phyloP scores from a whole-genome alignment of 768 basidiomycete genomes.

The Rhizopogon vinicolor region DNA sequence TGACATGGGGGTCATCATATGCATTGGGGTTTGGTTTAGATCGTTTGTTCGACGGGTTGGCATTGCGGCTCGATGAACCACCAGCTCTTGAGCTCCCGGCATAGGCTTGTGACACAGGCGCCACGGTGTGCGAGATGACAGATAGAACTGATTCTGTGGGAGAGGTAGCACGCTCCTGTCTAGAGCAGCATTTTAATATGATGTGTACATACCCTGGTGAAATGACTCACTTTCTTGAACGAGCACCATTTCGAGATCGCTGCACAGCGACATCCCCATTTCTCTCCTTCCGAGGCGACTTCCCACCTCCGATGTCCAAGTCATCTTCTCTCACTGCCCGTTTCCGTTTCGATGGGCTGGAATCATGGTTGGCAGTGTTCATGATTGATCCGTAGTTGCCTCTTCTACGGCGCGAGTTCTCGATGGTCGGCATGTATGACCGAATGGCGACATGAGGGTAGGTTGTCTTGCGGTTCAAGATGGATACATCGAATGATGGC shows the following conservation, averaged over 20 bases:
- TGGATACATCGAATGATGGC: constrained; percentile 56
- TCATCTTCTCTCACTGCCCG: constrained; percentile 62
- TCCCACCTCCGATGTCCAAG: constrained; percentile 39
- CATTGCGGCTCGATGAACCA: constrained; percentile 27
- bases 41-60: constrained; percentile 37
- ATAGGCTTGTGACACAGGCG: constrained; percentile 27
- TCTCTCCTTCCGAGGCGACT: constrained; percentile 65
- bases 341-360: constrained; percentile 64
- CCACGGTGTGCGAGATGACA: constrained; percentile 58
- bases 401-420: constrained; percentile 61
- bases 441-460: constrained; percentile 75
- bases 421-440: constrained; percentile 64
- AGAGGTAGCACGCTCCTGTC: constrained; percentile 61
- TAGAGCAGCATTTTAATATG: constrained; percentile 20
- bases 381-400: constrained; percentile 52
- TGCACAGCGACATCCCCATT: constrained; percentile 36
- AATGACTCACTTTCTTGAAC: constrained; percentile 55
- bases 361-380: constrained; percentile 44
- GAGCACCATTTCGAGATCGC: constrained; percentile 47
- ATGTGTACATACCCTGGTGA: background rate
- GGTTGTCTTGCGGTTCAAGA: constrained; percentile 57
- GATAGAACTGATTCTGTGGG: constrained; percentile 74
- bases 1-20: constrained; percentile 37
- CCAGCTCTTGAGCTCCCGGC: constrained; percentile 21
- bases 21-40: constrained; percentile 32